These are phyloP conservation scores for Insectozyma bohioensis DNA, from an alignment of 1,139 yeast species.

Conservation along the genomic window DNA sequence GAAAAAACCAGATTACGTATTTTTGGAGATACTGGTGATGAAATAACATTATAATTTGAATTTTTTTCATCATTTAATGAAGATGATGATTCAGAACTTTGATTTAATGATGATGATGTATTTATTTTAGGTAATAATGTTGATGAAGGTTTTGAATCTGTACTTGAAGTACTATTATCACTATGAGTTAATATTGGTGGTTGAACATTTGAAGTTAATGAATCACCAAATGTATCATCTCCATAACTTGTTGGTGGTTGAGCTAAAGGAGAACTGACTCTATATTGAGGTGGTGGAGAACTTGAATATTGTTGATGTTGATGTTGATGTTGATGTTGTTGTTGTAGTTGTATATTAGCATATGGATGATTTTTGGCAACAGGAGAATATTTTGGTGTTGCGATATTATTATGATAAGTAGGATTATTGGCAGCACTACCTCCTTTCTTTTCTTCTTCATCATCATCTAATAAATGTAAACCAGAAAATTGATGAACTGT, in stretches of 20 bases:
- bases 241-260: conserved; percentile 11
- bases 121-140: conserved; percentile 10
- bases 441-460: not conserved
- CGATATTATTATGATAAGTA: too few relatives aligned
- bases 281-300: conserved; percentile 6
- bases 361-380: conserved; percentile 1
- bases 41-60: conserved; percentile 1
- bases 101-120: conserved; percentile 2
- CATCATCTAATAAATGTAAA: not conserved
- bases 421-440: too few relatives aligned
- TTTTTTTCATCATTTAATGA: conserved; percentile 6
- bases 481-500: too few relatives aligned
- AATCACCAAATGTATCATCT: conserved; percentile 1
- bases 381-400: not conserved
- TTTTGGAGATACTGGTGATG: conserved; percentile 8
- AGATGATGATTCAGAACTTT: conserved; percentile 10
- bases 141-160: conserved; percentile 6
- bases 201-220: conserved; percentile 2
- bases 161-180: conserved; percentile 9
- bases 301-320: not conserved
- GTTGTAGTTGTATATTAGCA: conserved; percentile 1
- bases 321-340: not conserved
- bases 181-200: conserved; percentile 4
- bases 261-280: conserved; percentile 12
- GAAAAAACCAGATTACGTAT: conserved; percentile 8